Evolutionary conservation across 2,329 filamentous ascomycete genomes (phyloP), one percentile per base, ranked within the genome.

Genomic region (Exophiala mesophila): DNA sequence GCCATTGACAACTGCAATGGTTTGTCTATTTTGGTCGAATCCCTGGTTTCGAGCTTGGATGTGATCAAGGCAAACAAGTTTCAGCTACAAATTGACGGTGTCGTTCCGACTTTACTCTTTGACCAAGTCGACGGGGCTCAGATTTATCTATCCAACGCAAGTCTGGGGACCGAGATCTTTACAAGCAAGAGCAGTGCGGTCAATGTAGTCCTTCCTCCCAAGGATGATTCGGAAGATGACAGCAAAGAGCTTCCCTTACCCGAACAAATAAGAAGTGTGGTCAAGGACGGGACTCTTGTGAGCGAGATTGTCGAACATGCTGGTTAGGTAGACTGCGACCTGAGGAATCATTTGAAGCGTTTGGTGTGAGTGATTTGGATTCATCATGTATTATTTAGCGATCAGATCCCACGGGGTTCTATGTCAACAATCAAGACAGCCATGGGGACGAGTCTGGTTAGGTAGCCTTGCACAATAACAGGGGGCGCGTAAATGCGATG

Each of bases 291-390:
- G 16, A 80, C 84, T 52, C 62, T 97, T 50, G 77, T 90, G 19
- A 95, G 81, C 59, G 90, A 97, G 74, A 97, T 98, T 63, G 92
- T 98, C 13, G 88, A 92, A 58, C 90, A 97, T 68, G 80, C 85
- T 51, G 89, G 90, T 43, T 96, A 73, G 23, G 20, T 12, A 10
- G 6, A 26, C 23, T 26, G 6, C 7, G 23, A 12, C 23, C 23
- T n/a, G n/a, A n/a, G n/a, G n/a, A n/a, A n/a, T n/a, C n/a, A n/a
- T n/a, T n/a, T n/a, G n/a, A n/a, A n/a, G n/a, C n/a, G n/a, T 23
- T 26, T 6, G 23, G 7, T 26, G 6, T 26, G 23, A 26, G 12
- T 26, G 23, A 26, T 26, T 26, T 26, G 23, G 23, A 26, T 26
- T 26, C 23, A 7, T 26, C 23, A 18, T 47, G 44, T 47, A 47